These are phyloP conservation scores for cucumber (Cucumis sativus) DNA, from an alignment of 306 rosid species.

Conservation along the genomic window Cucumber_9930_V3 NC_026661.2:1548001-1548500, in stretches of 20 bases:
- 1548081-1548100: constrained; percentile 41
- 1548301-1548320: constrained; percentile 9
- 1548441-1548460: constrained; percentile 33
- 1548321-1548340: constrained; percentile 29
- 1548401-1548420: constrained; percentile 37
- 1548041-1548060: constrained; percentile 26
- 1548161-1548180: constrained; percentile 29
- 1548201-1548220: constrained; percentile 45
- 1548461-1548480: constrained; percentile 20
- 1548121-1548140: constrained; percentile 24
- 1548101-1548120: constrained; percentile 43
- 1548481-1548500: constrained; percentile 3
- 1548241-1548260: constrained; percentile 39
- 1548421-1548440: constrained; percentile 36
- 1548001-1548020: constrained; percentile 42
- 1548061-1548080: constrained; percentile 38
- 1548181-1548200: constrained; percentile 41
- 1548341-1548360: constrained; percentile 43
- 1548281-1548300: constrained; percentile 18
- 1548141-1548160: constrained; percentile 27
- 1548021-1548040: constrained; percentile 37
- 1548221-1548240: constrained; percentile 43
- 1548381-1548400: constrained; percentile 33
- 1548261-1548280: constrained; percentile 25
- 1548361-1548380: constrained; percentile 50